Evolutionary conservation across 1,284 basidiomycete species (phyloP).

Genomic region (Boletus semigastroideus): DNA sequence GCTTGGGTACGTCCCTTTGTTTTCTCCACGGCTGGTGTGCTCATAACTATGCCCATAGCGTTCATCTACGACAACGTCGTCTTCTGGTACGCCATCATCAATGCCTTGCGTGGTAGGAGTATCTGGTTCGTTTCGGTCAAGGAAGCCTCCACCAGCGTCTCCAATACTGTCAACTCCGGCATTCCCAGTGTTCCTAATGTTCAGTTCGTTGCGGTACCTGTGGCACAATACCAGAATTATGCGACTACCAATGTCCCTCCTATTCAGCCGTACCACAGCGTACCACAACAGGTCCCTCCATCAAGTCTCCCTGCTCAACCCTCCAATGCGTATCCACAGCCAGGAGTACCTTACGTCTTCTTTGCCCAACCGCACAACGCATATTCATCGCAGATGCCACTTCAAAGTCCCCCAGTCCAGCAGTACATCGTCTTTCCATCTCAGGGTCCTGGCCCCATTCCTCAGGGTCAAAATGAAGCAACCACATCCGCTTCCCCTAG

Average conservation of each 20-base stretch:
- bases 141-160: constrained; percentile 7
- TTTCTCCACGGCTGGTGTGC: not conserved
- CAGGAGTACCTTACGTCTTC: not conserved
- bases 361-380: not conserved
- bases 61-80: constrained; percentile 26
- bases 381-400: not conserved
- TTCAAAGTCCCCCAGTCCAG: not conserved
- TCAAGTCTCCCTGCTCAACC: constrained; percentile 2
- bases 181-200: constrained; percentile 8
- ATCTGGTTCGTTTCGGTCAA: constrained; percentile 27
- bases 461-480: constrained; percentile 2
- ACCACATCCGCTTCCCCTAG: not conserved
- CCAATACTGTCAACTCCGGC: not conserved
- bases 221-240: constrained; percentile 5
- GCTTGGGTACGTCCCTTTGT: constrained; percentile 18
- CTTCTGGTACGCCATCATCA: constrained; percentile 25
- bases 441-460: not conserved
- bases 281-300: not conserved
- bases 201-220: constrained; percentile 4
- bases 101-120: constrained; percentile 18
- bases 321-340: constrained; percentile 7
- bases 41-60: constrained; percentile 9
- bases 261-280: constrained; percentile 9
- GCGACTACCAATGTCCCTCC: not conserved
- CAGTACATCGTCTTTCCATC: not conserved